Conservation (phyloP, 306 rosid species). For the Medicago lupulina region DNA sequence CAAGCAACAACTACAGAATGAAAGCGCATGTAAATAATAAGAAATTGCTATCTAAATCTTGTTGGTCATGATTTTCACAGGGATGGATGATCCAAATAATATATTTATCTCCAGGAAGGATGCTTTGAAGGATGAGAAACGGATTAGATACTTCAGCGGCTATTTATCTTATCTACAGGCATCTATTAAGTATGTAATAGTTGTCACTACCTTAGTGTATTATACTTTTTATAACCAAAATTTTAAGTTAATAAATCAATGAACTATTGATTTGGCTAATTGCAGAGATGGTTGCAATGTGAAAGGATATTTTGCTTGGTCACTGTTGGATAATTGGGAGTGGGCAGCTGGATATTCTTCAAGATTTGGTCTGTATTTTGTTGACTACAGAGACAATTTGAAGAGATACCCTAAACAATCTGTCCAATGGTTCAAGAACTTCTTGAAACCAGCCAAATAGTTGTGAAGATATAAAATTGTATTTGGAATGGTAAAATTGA, state of each 20-base stretch:
- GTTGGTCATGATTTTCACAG: conserved; percentile 46
- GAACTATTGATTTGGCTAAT: conserved; percentile 7
- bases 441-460: conserved; percentile 58
- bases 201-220: conserved; percentile 1
- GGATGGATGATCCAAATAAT: conserved; percentile 91
- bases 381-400: conserved; percentile 74
- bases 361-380: conserved; percentile 84
- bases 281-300: conserved; percentile 97
- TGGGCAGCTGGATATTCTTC: conserved; percentile 84
- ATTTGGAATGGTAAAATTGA: background rate
- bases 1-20: background rate
- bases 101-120: conserved; percentile 54
- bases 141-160: conserved; percentile 74
- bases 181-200: conserved; percentile 52
- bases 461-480: background rate
- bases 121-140: conserved; percentile 80
- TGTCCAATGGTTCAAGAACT: conserved; percentile 79
- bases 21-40: background rate
- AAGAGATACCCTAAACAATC: conserved; percentile 95
- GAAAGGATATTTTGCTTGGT: conserved; percentile 93
- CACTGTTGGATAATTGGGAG: conserved; percentile 92
- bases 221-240: background rate
- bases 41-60: conserved; percentile 19
- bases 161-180: conserved; percentile 68
- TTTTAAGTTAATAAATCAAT: conserved; percentile 16